Evolutionary conservation across 257 asterid species (phyloP), one percentile per base, ranked within the genome.

Genomic region (Agastache rugosa): DNA sequence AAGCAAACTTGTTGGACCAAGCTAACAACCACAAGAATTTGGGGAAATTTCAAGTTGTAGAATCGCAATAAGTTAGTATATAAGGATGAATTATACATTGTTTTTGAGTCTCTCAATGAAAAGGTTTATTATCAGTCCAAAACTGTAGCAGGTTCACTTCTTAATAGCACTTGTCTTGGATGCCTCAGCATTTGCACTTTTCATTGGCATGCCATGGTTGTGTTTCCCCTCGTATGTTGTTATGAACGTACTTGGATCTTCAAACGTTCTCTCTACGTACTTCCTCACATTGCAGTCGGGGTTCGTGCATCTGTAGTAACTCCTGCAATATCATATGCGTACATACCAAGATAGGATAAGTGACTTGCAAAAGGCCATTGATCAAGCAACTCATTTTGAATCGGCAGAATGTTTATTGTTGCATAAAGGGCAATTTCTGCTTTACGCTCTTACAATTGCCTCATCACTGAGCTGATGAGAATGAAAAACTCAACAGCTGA

Each of bases 181-280:
- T 16, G 81, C 68, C 63, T 75, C 86, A 6, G 79, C 44, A 51
- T 79, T 74, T 47, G 79, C 74, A 67, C 34, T 50, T 75, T 53
- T 83, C 9, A 51, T 73, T 14, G 94, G 90, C 82, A 85, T 62
- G 58, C 67, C 79, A 31, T 91, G 98, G 85, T 83, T 83, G 92
- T 91, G 98, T 58, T 79, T 85, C 23, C 97, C 96, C 69, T 93
- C 97, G 11, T 89, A 93, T 14, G 93, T 93, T 19, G 96, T 88
- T 16, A 91, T 84, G 74, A 83, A 88, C 16, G 87, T 81, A 7
- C 74, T 64, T 2, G 96, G 86, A 70, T 88, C 93, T 58, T 89
- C 96, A 1, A 88, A 81, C 23, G 85, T 87, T 78, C 96, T 85
- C 76, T 93, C 97, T 1, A 91, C 96, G 17, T 84, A 91, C 73